Conservation (phyloP, 495 filamentous ascomycete species). For the Aspergillus cristatus region DNA sequence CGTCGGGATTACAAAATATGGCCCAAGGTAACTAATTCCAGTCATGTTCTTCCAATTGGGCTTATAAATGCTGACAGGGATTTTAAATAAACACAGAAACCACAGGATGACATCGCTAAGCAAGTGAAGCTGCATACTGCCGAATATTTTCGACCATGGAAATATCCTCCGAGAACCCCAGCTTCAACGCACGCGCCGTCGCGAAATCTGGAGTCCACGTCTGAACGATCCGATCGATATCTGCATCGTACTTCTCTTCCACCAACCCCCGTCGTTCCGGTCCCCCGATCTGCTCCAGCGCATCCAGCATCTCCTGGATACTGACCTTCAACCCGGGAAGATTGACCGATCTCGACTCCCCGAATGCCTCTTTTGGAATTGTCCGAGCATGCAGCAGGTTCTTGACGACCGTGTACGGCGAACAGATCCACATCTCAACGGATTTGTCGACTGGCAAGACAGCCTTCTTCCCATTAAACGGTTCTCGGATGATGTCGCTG, state of each 20-base stretch:
- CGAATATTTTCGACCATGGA: slow-evolving; percentile 47
- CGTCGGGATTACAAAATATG: too few relatives aligned
- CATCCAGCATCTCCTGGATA: slow-evolving; percentile 66
- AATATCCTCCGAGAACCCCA: slow-evolving; percentile 56
- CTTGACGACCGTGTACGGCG: slow-evolving; percentile 56
- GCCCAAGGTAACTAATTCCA: too few relatives aligned
- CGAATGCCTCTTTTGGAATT: slow-evolving; percentile 45
- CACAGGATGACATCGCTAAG: background rate
- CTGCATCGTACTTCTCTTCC: slow-evolving; percentile 55
- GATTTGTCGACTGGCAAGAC: slow-evolving; percentile 49
- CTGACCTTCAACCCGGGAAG: slow-evolving; percentile 64
- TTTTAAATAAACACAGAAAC: background rate
- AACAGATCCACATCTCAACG: slow-evolving; percentile 56
- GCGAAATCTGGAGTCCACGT: slow-evolving; percentile 66
- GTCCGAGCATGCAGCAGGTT: slow-evolving; percentile 58
- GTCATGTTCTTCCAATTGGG: too few relatives aligned
- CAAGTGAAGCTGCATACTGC: slow-evolving; percentile 33
- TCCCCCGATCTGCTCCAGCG: slow-evolving; percentile 59
- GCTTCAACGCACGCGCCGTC: slow-evolving; percentile 41
- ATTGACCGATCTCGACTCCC: slow-evolving; percentile 55
- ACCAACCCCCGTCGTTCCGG: slow-evolving; percentile 55
- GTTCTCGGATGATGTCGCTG: slow-evolving; percentile 64
- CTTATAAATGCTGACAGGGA: background rate
- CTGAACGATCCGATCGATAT: slow-evolving; percentile 60
- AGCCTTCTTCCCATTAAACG: slow-evolving; percentile 53